Evolutionary conservation across 2,329 filamentous ascomycete genomes (phyloP), one percentile per base, ranked within the genome.

Genomic region (Colletotrichum eleusines): DNA sequence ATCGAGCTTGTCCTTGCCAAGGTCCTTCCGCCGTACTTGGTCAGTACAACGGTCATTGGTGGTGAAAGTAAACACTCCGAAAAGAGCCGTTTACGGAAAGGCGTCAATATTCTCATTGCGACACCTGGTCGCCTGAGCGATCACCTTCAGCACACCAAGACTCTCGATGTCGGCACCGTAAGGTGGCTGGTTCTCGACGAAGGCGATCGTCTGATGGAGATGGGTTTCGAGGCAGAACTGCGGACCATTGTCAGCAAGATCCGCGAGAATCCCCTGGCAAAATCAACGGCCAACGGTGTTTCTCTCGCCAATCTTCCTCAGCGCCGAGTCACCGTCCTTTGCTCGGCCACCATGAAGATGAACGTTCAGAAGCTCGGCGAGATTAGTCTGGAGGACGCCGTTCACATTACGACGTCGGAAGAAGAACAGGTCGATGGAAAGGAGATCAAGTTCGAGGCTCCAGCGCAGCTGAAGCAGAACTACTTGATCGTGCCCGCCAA

Each of bases 281-380:
- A 87, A 66, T 88, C 87, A 66, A 89, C 88, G 38, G 87, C 87
- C 46, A 89, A 90, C 62, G 85, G 87, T 6, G 82, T 87, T 5
- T 80, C 83, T 2, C 85, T 91, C 46, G 88, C 88, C 23, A 84
- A 92, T 5, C 85, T 97, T 9, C 91, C 94, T 0, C 89, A 89
- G 63, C 88, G 94, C 73, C 89, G 95, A 66, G 91, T 94, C 1
- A 98, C 96, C 0, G 87, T 99, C 5, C 87, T 99, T 3, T 99
- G 96, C 80, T 99, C 96, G 5, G 96, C 96, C 3, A 99, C 96
- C 0, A 93, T 99, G 91, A 98, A 98, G 83, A 95, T 97, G 90
- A 96, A 95, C 76, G 96, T 98, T 1, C 95, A 98, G 79, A 92
- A 92, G 75, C 84, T 99, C 7, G 95, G 95, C 51, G 94, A 98